Base-by-base conservation (phyloP, 2,329 filamentous ascomycete genomes). In the Monilinia aucupariae region DNA sequence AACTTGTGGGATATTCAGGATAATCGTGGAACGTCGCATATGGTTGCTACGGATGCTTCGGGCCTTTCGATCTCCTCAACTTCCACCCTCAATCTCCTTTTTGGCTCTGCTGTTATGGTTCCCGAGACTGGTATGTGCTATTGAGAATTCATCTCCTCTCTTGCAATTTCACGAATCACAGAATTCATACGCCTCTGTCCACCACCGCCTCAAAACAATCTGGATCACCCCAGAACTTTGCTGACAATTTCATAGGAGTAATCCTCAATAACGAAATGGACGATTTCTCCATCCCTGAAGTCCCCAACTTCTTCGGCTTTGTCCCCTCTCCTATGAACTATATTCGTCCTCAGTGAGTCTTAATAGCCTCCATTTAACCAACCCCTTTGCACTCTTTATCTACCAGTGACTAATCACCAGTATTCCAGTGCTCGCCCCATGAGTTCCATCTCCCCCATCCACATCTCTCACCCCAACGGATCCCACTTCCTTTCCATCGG, bases 51-150 rank as follows among this genome's bases (percentile, higher is more conserved):
- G 0, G 93, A 97, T 74, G 75, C 76, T 9, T 80, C 82, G 0
- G 92, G 92, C 8, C 80, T 96, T 74, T 86, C 91, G 2, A 82
- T 96, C 43, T 88, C 89, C 1, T 80, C 92, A 15, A 97, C 92
- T 0, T 94, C 91, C 0, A 97, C 93, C 0, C 80, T 97, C 63
- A 97, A 97, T 75, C 80, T 94, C 5, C 80, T 94, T 3, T 97
- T 96, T 70, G 93, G 93, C 52, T 88, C 86, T 34, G 81, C 85
- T 25, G 75, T 96, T 67, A 85, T 96, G 76, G 88, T 93, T 0
- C 90, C 91, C 0, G 82, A 88, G 69, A 92, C 91, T 0, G 92
- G 92, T 96, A 64, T 78, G 63, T 63, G 48, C 10, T 32, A 45
- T 58, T 59, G 17, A 3, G 17, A 39, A 20, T 41, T 48, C 6